Percentiles rank a stretch among this genome's conserved stretches.
These are phyloP conservation scores for Nigrograna mackinnonii DNA, from an alignment of 2,329 filamentous ascomycete species.

Conservation along the genomic window DNA sequence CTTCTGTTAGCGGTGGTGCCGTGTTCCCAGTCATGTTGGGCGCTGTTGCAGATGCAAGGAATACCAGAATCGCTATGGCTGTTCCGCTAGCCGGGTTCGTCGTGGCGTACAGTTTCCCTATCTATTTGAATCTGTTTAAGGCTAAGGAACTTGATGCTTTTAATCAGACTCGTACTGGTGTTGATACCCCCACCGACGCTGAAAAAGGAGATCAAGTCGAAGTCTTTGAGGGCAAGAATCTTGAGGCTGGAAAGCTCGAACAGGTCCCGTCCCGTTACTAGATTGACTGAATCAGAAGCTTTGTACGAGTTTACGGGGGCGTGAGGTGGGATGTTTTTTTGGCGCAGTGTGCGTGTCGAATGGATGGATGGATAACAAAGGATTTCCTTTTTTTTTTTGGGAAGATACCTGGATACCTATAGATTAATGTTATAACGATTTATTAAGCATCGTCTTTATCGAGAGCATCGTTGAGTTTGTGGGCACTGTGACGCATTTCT, in stretches of 20 bases:
- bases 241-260: slow-evolving; percentile 13
- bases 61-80: slow-evolving; percentile 26
- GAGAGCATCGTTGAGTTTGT: too few relatives aligned
- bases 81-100: slow-evolving; percentile 32
- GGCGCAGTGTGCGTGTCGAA: too few relatives aligned
- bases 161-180: slow-evolving; percentile 15
- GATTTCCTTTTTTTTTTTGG: too few relatives aligned
- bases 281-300: too few relatives aligned
- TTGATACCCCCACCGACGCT: slow-evolving; percentile 4
- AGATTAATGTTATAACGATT: too few relatives aligned
- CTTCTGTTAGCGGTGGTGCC: slow-evolving; percentile 25
- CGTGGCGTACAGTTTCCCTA: slow-evolving; percentile 28
- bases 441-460: too few relatives aligned
- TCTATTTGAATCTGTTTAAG: slow-evolving; percentile 30
- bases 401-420: too few relatives aligned
- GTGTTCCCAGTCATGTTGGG: slow-evolving; percentile 31
- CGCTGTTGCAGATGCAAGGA: slow-evolving; percentile 25
- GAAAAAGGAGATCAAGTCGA: slow-evolving; percentile 4
- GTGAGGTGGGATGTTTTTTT: too few relatives aligned
- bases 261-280: too few relatives aligned
- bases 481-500: too few relatives aligned
- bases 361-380: too few relatives aligned
- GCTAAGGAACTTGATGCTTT: slow-evolving; percentile 31
- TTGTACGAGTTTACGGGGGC: too few relatives aligned
- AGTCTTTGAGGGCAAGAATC: slow-evolving; percentile 12